phyloP scores from a whole-genome alignment of 495 filamentous ascomycete species.

The Penicillium goetzii region DNA sequence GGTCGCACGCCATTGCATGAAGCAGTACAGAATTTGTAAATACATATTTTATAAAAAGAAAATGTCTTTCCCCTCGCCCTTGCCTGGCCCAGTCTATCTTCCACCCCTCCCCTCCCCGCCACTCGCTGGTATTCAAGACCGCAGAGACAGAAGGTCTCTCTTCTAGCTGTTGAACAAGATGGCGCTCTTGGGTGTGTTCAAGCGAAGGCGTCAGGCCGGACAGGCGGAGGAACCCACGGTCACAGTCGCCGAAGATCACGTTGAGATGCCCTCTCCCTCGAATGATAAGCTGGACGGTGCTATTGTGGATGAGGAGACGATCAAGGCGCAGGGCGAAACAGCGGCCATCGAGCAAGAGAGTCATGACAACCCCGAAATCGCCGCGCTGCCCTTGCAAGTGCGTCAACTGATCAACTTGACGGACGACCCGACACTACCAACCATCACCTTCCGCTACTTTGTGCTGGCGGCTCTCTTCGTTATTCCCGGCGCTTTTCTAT shows the following conservation, averaged over 20 bases:
- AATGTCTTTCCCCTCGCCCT: not conserved
- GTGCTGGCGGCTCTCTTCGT: conserved; percentile 56
- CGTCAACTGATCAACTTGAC: conserved; percentile 56
- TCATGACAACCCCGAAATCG: conserved; percentile 52
- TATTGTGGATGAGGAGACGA: conserved; percentile 28
- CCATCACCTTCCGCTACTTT: conserved; percentile 61
- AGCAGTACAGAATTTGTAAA: not conserved
- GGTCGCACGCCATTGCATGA: conserved; percentile 17
- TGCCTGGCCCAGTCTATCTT: not conserved
- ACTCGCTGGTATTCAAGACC: conserved; percentile 5
- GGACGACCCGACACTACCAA: conserved; percentile 55
- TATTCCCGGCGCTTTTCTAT: conserved; percentile 56
- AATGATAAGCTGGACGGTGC: conserved; percentile 12
- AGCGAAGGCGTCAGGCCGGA: conserved; percentile 6
- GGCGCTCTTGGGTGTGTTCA: conserved; percentile 16
- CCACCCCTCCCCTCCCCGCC: not conserved
- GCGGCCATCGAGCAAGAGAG: conserved; percentile 35
- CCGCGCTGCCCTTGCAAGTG: conserved; percentile 51
- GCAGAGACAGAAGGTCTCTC: conserved; percentile 5
- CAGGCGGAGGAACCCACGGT: not conserved
- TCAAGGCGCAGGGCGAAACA: conserved; percentile 24
- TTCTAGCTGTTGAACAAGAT: conserved; percentile 5
- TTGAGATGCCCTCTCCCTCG: not conserved
- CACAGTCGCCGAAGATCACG: conserved; percentile 1
- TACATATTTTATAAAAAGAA: not conserved